Conservation (phyloP, 2,329 filamentous ascomycete species). For the Seiridium cupressi region DNA sequence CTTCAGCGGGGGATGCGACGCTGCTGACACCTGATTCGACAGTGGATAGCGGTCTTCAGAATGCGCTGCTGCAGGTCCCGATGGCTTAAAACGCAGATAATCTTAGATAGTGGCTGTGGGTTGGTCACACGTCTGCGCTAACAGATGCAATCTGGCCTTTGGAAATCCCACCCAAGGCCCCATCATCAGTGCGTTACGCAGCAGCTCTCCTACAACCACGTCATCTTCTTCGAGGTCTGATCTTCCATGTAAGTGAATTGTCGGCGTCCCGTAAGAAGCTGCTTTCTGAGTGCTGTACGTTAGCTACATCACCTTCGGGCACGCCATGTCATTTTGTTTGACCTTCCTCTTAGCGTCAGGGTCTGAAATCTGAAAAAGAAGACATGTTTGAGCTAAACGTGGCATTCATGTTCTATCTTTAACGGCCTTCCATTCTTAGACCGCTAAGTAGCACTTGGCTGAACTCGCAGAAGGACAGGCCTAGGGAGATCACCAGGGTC, state of each 20-base stretch:
- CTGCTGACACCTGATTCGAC: not conserved
- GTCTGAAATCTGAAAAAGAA: not conserved
- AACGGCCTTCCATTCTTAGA: not conserved
- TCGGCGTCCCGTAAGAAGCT: no score
- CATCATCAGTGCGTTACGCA: no score
- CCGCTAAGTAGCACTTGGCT: not conserved
- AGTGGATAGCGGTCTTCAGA: not conserved
- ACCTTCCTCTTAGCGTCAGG: constrained; percentile 1
- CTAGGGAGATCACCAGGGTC: not conserved
- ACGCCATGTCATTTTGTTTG: not conserved
- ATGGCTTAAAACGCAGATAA: not conserved
- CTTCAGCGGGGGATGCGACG: not conserved
- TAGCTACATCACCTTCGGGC: not conserved
- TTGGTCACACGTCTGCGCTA: not conserved
- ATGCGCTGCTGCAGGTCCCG: constrained; percentile 1
- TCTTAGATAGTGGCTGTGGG: not conserved
- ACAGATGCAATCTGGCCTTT: not conserved
- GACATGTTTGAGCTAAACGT: constrained; percentile 9
- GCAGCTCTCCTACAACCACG: no score
- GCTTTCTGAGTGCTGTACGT: no score
- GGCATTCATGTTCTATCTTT: constrained; percentile 16
- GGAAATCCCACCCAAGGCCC: no score
- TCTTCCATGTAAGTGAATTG: no score
- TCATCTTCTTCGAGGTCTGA: no score
- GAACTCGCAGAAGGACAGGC: not conserved